A percentile compares a stretch with the other conserved stretches of the same genome.
phyloP scores from a whole-genome alignment of 2,329 filamentous ascomycete genomes.

The Chaetomium sp. region DNA sequence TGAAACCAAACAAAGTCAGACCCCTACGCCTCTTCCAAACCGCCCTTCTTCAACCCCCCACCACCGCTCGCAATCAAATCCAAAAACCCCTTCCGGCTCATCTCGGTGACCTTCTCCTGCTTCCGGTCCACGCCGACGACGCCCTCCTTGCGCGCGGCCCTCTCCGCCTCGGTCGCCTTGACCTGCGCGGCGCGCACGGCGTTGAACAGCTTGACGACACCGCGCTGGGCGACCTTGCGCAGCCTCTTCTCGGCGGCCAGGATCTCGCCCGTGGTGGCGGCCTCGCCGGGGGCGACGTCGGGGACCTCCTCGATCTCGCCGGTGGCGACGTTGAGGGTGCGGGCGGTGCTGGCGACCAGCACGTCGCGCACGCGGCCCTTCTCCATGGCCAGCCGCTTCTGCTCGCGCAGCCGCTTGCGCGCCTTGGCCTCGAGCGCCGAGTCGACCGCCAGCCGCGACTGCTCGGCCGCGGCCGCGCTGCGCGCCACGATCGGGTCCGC shows the following conservation, averaged over 20 bases:
- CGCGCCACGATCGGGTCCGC: slow-evolving; percentile 90
- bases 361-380: slow-evolving; percentile 90
- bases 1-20: background rate
- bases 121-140: slow-evolving; percentile 77
- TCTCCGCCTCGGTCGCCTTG: slow-evolving; percentile 77
- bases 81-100: slow-evolving; percentile 95
- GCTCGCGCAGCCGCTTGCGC: slow-evolving; percentile 73
- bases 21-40: slow-evolving; percentile 56
- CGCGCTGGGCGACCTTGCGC: slow-evolving; percentile 85
- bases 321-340: slow-evolving; percentile 54
- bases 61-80: slow-evolving; percentile 77
- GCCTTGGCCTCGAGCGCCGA: slow-evolving; percentile 80
- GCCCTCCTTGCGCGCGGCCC: slow-evolving; percentile 68
- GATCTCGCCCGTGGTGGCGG: slow-evolving; percentile 56
- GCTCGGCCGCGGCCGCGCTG: slow-evolving; percentile 71
- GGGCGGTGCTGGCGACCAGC: slow-evolving; percentile 56
- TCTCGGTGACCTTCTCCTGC: slow-evolving; percentile 88
- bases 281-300: slow-evolving; percentile 37
- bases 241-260: slow-evolving; percentile 76
- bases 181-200: slow-evolving; percentile 92
- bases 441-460: slow-evolving; percentile 72
- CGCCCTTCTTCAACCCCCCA: slow-evolving; percentile 60
- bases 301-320: slow-evolving; percentile 42
- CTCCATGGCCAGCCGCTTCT: slow-evolving; percentile 77
- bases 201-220: slow-evolving; percentile 96